Evolutionary conservation across 192 early-diverging fungal species (phyloP), one percentile per base, ranked within the genome.

Genomic region (Oehlia diaphana): DNA sequence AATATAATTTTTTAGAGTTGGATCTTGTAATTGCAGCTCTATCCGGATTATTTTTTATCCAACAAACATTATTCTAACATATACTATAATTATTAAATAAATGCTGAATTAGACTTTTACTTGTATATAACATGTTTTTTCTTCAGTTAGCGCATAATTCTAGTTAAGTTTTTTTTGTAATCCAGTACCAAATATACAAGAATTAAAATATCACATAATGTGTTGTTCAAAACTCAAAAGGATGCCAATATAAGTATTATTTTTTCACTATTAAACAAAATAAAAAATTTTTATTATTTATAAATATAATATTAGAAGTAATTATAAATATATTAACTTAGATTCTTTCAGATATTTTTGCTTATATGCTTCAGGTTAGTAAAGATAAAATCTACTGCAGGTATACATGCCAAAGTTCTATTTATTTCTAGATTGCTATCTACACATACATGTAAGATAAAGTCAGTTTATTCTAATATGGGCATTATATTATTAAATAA

Each of bases 161-260:
- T 9, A 7, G 7, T 39, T 31, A 37, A 37, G 31, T 16, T 19
- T 31, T 69, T 3, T 69, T 39, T 8, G 19, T 7, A 69, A 14
- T 37, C 6, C 37, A 7, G 39, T 0, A 42, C 39, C 8, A 47
- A 35, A 42, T 16, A 47, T 42, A 71, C 42, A 71, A 4, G 31
- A 21, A 47, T n/a, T 16, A 19, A 71, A 71, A 12, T 37, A 71
- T 12, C 0, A 8, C 42, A 71, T 71, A 21, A 71, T 71, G 31
- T 71, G n/a, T 19, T 71, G 28, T 47, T 71, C 42, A 71, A 71
- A 71, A 21, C 26, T 71, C 42, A 71, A 71, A 71, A 21, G 39
- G 2, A 47, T 21, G 19, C 12, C 23, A 71, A 71, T 12, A 2
- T 71, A n/a, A 21, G 16, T 44, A 21, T 71, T 42, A 8, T 0